Percentiles rank a stretch among this genome's conserved stretches.
Conservation (phyloP, 1,284 basidiomycete species). For the Singerocomus inundabilis region DNA sequence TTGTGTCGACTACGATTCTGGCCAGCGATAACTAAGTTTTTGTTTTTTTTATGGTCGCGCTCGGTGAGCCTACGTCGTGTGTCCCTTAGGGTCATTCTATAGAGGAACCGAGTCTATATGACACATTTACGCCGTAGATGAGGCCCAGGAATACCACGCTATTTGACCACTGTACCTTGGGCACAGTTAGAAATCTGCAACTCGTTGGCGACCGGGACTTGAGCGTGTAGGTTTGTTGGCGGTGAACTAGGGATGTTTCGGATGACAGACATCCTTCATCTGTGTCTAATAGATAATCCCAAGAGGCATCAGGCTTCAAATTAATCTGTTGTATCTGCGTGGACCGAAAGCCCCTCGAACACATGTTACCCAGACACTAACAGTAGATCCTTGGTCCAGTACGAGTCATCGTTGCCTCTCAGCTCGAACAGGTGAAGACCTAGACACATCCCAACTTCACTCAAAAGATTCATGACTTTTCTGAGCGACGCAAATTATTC, state of each 20-base stretch:
- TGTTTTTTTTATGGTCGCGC: background rate
- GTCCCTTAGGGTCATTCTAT: background rate
- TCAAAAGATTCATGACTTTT: no score
- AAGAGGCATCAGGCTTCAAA: background rate
- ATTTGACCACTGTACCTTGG: background rate
- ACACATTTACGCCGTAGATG: background rate
- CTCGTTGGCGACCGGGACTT: background rate
- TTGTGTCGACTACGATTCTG: background rate
- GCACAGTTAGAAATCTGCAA: background rate
- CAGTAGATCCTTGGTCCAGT: background rate
- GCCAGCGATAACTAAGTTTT: background rate
- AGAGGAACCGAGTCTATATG: background rate
- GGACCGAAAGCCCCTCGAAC: background rate
- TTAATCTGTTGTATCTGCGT: background rate
- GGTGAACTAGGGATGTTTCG: background rate
- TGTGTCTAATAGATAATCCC: background rate
- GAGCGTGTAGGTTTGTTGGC: background rate
- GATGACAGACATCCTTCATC: background rate
- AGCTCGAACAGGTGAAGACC: background rate
- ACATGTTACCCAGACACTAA: background rate
- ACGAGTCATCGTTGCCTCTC: background rate
- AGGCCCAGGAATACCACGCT: background rate
- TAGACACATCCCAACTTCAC: background rate
- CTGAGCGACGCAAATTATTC: no score
- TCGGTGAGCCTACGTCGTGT: conserved; percentile 3